Conservation (phyloP, 768 basidiomycete species). For the Pleurotus salmoneostramineus region DNA sequence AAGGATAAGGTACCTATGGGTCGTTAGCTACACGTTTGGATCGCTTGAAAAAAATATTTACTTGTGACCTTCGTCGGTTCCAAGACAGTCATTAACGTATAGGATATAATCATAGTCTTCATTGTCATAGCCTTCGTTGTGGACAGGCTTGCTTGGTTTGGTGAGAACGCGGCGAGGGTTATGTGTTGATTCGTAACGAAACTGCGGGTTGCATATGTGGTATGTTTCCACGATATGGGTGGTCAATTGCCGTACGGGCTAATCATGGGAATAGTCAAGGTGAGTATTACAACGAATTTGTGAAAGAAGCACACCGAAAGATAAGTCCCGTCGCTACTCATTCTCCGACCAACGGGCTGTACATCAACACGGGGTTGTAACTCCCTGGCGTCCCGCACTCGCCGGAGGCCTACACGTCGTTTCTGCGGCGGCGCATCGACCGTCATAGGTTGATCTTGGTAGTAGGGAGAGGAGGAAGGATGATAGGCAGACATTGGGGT, state of each 20-base stretch:
- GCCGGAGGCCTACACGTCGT: slow-evolving; percentile 74
- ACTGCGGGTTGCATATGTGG: slow-evolving; percentile 90
- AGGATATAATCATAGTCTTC: slow-evolving; percentile 99
- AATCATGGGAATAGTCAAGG: not conserved
- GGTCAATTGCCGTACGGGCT: slow-evolving; percentile 71
- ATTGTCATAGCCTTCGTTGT: slow-evolving; percentile 98
- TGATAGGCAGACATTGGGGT: slow-evolving; percentile 71
- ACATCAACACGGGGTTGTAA: slow-evolving; percentile 70
- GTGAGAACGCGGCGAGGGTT: slow-evolving; percentile 97
- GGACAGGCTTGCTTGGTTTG: slow-evolving; percentile 92
- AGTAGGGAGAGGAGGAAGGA: slow-evolving; percentile 48
- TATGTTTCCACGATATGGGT: slow-evolving; percentile 88
- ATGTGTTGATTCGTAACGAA: slow-evolving; percentile 91
- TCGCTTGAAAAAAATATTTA: slow-evolving; percentile 35
- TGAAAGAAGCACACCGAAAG: slow-evolving; percentile 63
- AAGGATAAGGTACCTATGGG: slow-evolving; percentile 84
- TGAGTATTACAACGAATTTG: not conserved
- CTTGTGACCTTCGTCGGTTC: slow-evolving; percentile 94
- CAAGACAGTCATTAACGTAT: slow-evolving; percentile 98
- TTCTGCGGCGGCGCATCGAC: slow-evolving; percentile 60
- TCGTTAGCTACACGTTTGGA: slow-evolving; percentile 10
- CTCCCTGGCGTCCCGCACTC: slow-evolving; percentile 74
- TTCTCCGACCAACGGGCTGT: slow-evolving; percentile 63
- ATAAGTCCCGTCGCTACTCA: slow-evolving; percentile 71
- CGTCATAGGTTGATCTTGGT: slow-evolving; percentile 66